Evolutionary conservation across 352 stramenopile species (phyloP), one percentile per base, ranked within the genome.

Genomic region (Phytophthora vignae): DNA sequence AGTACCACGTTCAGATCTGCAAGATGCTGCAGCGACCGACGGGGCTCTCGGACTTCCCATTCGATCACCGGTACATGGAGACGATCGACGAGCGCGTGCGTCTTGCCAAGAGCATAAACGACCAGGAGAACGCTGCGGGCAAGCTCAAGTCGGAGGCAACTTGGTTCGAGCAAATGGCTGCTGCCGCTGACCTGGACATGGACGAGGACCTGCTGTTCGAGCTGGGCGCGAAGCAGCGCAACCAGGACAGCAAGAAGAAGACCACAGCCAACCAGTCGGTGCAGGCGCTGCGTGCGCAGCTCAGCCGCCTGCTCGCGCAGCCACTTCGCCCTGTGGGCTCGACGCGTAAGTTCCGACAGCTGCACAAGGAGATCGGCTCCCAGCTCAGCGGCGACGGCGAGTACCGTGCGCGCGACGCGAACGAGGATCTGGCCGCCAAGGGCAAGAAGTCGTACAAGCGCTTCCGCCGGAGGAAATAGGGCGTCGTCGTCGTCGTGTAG

Each of bases 161-260:
- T 53, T 96, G 90, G 90, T 95, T 95, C 63, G 78, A 81, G 42
- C 90, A 96, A 66, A 96, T 96, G 90, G 90, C 90, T 44, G 82
- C 87, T 44, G 90, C 83, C 9, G 86, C 88, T 12, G 90, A 94
- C 46, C 68, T 96, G 60, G 88, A 94, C 53, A 72, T 96, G 71
- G 90, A 96, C 67, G 88, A 96, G 15, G 85, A 92, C 57, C 75
- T 94, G 55, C 49, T 94, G 46, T 81, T 84, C 62, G 85, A 93
- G 53, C 70, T 94, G 48, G 76, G 82, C 42, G 76, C 78, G 25
- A 93, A 96, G 69, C 86, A 90, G 73, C 66, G 81, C 36, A 88
- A 86, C 56, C 77, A 84, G 46, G 74, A 77, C 17, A 69, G 60
- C 27, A 78, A 77, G 57, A 81, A 80, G 58, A 88, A 84, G 58